phyloP scores from a whole-genome alignment of 192 early-diverging fungal species.

The Linnemannia hyalina region DNA sequence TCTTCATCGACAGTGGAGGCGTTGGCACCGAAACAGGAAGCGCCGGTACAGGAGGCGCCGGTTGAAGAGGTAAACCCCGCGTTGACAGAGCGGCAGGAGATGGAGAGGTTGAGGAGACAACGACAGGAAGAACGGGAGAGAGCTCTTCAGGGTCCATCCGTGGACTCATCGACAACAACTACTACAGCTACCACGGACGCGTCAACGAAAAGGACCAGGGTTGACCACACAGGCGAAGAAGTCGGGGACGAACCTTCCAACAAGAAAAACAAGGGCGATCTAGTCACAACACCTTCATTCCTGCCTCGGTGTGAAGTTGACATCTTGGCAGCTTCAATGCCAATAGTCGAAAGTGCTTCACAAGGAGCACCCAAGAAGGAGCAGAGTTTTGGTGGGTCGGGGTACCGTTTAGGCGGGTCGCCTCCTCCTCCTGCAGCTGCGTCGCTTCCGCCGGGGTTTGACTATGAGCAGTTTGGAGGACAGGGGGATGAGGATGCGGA shows the following conservation, averaged over 20 bases:
- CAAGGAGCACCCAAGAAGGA: neutral
- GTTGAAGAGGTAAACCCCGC: neutral
- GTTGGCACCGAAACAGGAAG: no score
- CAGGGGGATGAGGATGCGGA: conserved; percentile 29
- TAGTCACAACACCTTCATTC: conserved; percentile 33
- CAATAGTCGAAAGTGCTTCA: neutral
- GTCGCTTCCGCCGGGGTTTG: conserved; percentile 18
- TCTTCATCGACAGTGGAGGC: neutral
- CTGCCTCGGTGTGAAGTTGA: conserved; percentile 45
- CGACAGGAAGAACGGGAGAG: conserved; percentile 42
- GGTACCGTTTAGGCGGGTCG: conserved; percentile 36
- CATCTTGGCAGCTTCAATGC: conserved; percentile 21
- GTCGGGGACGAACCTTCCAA: neutral
- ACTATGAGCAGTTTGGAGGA: conserved; percentile 7
- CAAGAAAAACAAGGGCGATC: neutral
- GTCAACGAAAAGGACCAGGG: conserved; percentile 11
- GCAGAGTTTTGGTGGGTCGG: conserved; percentile 37
- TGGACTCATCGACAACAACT: neutral
- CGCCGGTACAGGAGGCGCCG: neutral
- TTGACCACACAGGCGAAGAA: conserved; percentile 11
- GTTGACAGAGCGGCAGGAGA: conserved; percentile 43
- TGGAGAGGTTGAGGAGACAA: conserved; percentile 43
- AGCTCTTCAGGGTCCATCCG: neutral
- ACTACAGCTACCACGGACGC: neutral
- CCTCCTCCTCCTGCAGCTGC: neutral